Base-by-base conservation (phyloP, 2,329 filamentous ascomycete genomes). In the Fusarium armeniacum region DNA sequence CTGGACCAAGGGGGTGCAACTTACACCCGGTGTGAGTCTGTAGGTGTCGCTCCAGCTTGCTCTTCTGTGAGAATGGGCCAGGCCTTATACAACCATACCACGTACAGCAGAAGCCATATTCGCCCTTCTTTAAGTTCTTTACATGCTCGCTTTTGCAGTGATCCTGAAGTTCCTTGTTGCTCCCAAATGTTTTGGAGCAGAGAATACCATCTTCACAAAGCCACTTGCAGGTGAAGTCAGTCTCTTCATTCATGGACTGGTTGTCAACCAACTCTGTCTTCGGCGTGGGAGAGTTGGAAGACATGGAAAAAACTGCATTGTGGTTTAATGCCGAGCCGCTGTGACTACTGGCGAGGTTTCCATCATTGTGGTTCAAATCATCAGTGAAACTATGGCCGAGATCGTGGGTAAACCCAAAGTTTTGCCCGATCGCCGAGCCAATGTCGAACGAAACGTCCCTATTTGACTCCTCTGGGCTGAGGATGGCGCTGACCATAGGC, bases 11-110 rank as follows among this genome's bases (percentile, higher is more conserved):
- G 24, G 45, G 45, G 13, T 28, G 22, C 15, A 47, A 81, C 87
- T 81, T 79, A 89, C 87, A 87, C 53, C 87, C 87, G 18, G 89
- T 90, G 74, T 91, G 89, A 4, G 86, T 88, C 70, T 90, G 87
- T 77, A 90, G 84, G 72, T 91, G 89, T 45, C 89, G 82, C 68
- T 90, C 88, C 20, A 91, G 81, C 74, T 91, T 91, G 75, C 87
- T 88, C 71, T 86, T 83, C 71, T 89, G 87, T 3, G 82, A 82
- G 66, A 90, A 90, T 18, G 84, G 83, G 6, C 81, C 81, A 36
- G 83, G 79, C 36, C 88, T 84, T 35, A 79, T 80, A 76, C 89
- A 91, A 43, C 81, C 83, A 16, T 82, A 77, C 89, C 89, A 91
- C 41, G 78, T 79, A 71, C 87, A 89, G n/a, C 78, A 75, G 61